A percentile compares a stretch with the other conserved stretches of the same genome.
These are phyloP conservation scores for Pezizomycotina sp. DNA, from an alignment of 2,329 filamentous ascomycete genomes.

Conservation along the genomic window DNA sequence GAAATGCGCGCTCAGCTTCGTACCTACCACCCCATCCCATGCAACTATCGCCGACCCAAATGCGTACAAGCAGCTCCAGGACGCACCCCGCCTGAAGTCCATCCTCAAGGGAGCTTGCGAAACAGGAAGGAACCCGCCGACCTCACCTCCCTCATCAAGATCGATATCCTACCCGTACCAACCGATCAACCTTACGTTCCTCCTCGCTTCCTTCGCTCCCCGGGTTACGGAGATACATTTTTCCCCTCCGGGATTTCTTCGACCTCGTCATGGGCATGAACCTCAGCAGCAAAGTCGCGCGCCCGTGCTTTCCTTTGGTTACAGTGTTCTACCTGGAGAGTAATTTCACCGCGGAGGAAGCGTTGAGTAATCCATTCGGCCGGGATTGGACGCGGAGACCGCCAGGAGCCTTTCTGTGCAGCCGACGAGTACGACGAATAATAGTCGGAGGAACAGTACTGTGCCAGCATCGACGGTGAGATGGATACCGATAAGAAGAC, in stretches of 20 bases:
- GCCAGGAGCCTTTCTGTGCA: too few relatives aligned
- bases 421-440: too few relatives aligned
- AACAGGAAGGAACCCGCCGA: slow-evolving; percentile 68
- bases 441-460: too few relatives aligned
- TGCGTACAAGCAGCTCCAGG: slow-evolving; percentile 94
- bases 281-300: slow-evolving; percentile 62
- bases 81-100: slow-evolving; percentile 87
- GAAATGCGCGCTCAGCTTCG: slow-evolving; percentile 96
- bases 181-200: slow-evolving; percentile 91
- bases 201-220: slow-evolving; percentile 74
- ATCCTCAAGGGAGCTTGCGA: slow-evolving; percentile 94
- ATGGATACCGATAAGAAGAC: too few relatives aligned
- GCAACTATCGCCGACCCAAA: slow-evolving; percentile 82
- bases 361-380: slow-evolving; percentile 81
- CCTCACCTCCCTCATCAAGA: slow-evolving; percentile 75
- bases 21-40: slow-evolving; percentile 96
- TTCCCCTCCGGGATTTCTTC: slow-evolving; percentile 74
- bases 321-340: slow-evolving; percentile 98
- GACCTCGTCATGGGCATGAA: slow-evolving; percentile 87
- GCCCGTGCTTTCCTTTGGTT: slow-evolving; percentile 87
- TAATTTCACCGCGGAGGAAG: slow-evolving; percentile 77
- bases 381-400: too few relatives aligned
- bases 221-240: slow-evolving; percentile 92
- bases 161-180: too few relatives aligned
- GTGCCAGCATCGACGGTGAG: too few relatives aligned